Percentiles rank a stretch among this genome's conserved stretches.
Conservation (phyloP, 2,329 filamentous ascomycete species). For the Botrytis aclada region DNA sequence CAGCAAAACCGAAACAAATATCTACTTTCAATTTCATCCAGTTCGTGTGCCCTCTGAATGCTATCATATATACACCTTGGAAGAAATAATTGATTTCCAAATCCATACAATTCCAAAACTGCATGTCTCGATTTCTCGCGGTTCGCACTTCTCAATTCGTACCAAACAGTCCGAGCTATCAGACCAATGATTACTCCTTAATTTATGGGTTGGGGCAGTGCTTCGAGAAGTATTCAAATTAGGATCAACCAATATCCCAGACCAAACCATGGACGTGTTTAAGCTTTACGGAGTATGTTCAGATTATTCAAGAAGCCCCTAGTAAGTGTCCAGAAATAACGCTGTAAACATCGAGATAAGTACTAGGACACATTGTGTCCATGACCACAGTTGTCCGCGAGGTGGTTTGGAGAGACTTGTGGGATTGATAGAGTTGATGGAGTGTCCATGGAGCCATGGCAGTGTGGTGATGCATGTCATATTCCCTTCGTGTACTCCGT, state of each 20-base stretch:
- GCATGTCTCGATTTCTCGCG: background rate
- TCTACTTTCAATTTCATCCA: background rate
- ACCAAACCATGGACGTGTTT: background rate
- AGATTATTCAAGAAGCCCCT: background rate
- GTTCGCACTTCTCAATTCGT: background rate
- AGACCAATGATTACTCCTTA: background rate
- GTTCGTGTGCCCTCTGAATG: background rate
- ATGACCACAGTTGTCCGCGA: background rate
- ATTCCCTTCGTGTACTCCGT: background rate
- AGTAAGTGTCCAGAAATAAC: background rate
- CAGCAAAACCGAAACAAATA: background rate
- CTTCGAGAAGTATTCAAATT: constrained; percentile 7
- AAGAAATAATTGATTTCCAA: background rate
- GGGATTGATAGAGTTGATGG: background rate
- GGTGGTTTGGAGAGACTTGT: background rate
- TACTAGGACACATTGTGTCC: background rate
- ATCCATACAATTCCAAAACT: background rate
- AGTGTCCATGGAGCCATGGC: background rate
- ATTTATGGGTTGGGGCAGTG: background rate
- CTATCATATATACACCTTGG: background rate
- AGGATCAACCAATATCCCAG: constrained; percentile 5
- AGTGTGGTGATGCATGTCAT: background rate
- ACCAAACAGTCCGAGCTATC: background rate
- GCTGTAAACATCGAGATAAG: background rate
- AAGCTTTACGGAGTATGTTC: background rate